Percentiles rank a stretch among this genome's conserved stretches.
phyloP scores from a whole-genome alignment of 495 filamentous ascomycete genomes.

The Hyaloscypha variabilis region DNA sequence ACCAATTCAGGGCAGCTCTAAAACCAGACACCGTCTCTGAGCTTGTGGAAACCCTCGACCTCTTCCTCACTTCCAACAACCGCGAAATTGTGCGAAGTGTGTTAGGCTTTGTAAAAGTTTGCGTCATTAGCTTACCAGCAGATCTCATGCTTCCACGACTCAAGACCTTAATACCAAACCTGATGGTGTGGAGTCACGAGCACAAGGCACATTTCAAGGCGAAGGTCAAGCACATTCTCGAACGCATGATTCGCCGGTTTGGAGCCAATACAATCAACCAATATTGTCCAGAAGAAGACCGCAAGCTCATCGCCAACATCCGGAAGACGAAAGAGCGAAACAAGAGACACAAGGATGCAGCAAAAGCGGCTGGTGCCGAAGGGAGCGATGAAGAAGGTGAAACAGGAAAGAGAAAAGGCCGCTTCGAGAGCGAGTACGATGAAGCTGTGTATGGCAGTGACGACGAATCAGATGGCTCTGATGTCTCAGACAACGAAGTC shows the following conservation, averaged over 20 bases:
- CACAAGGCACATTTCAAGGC: conserved; percentile 94
- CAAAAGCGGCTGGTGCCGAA: conserved; percentile 46
- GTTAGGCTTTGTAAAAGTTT: conserved; percentile 95
- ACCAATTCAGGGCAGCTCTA: conserved; percentile 75
- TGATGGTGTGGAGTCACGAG: conserved; percentile 96
- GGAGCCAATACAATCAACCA: conserved; percentile 77
- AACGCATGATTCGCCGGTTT: conserved; percentile 89
- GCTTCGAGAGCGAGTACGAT: conserved; percentile 91
- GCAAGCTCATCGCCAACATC: conserved; percentile 89
- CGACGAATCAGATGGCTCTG: conserved; percentile 62
- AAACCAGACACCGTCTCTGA: conserved; percentile 61
- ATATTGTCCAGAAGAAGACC: conserved; percentile 79
- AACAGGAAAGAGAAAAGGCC: conserved; percentile 49
- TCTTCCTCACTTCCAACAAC: conserved; percentile 93
- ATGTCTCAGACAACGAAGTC: conserved; percentile 61
- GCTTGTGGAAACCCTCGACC: conserved; percentile 86
- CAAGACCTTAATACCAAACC: conserved; percentile 74
- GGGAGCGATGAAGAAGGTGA: conserved; percentile 44
- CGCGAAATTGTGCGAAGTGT: conserved; percentile 93
- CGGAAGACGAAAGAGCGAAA: conserved; percentile 86
- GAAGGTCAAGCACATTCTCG: conserved; percentile 96
- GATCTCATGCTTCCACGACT: conserved; percentile 75
- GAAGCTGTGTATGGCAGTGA: conserved; percentile 92
- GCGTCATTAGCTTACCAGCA: conserved; percentile 79
- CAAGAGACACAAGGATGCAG: conserved; percentile 82